Evolutionary conservation across 257 asterid genomes (phyloP).

Genomic region (Pogostemon cablin): DNA sequence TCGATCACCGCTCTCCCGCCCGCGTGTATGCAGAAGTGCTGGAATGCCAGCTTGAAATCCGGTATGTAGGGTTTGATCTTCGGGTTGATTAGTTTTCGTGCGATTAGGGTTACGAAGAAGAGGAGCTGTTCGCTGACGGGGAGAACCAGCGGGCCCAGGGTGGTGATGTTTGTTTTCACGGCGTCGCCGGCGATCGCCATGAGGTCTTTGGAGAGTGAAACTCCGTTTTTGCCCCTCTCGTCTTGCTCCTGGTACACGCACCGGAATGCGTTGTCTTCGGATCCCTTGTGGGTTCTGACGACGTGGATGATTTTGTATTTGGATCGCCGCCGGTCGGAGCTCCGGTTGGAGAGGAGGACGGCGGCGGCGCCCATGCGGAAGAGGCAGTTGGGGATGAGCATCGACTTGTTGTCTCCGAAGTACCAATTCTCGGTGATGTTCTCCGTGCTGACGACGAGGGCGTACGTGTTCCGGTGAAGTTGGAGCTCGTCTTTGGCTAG

Average conservation of each 20-base stretch:
- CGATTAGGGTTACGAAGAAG: constrained; percentile 25
- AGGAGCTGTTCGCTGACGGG: constrained; percentile 42
- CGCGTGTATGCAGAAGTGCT: constrained; percentile 49
- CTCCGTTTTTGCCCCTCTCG: constrained; percentile 31
- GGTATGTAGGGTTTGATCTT: constrained; percentile 38
- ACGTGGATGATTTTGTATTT: constrained; percentile 38
- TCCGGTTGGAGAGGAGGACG: constrained; percentile 42
- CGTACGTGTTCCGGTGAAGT: constrained; percentile 44
- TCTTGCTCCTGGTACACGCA: constrained; percentile 47
- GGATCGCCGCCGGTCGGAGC: constrained; percentile 34
- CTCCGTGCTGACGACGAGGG: constrained; percentile 53
- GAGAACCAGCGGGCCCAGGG: constrained; percentile 42
- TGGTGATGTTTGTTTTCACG: constrained; percentile 38
- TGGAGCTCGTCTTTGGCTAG: constrained; percentile 54
- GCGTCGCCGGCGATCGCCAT: constrained; percentile 42
- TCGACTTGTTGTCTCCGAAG: constrained; percentile 40
- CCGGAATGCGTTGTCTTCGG: constrained; percentile 28
- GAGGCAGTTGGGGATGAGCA: constrained; percentile 45
- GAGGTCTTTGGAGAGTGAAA: constrained; percentile 36
- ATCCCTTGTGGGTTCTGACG: constrained; percentile 39
- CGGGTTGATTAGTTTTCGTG: constrained; percentile 29
- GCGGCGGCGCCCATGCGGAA: constrained; percentile 54
- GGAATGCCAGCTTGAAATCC: constrained; percentile 44
- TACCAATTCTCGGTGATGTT: constrained; percentile 52
- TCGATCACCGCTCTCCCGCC: constrained; percentile 48